Evolutionary conservation across 768 basidiomycete genomes (phyloP).

Genomic region (Suillus spraguei): DNA sequence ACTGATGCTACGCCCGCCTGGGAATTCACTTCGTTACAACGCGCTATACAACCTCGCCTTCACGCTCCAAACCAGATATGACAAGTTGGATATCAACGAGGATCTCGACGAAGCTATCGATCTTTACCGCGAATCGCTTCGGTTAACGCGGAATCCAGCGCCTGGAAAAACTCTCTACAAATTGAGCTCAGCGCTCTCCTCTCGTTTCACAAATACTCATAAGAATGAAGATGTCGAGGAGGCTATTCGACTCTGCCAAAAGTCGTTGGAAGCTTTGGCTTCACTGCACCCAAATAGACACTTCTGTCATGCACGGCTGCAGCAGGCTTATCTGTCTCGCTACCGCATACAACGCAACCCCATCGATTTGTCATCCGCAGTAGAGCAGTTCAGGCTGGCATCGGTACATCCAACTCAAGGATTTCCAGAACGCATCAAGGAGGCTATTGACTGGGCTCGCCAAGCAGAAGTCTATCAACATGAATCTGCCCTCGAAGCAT

Average conservation of each 20-base stretch:
- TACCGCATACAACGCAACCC: fast-evolving
- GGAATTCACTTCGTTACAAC: fast-evolving
- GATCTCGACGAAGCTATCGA: neutral
- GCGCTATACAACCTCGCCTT: neutral
- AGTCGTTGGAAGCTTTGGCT: neutral
- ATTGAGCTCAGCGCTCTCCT: neutral
- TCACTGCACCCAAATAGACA: neutral
- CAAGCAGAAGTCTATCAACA: too few species aligned
- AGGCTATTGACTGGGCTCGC: too few species aligned
- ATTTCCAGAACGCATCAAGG: neutral
- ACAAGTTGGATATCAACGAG: neutral
- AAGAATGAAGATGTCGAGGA: neutral
- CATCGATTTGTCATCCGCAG: neutral
- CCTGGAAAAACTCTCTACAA: too few species aligned
- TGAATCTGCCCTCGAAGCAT: neutral
- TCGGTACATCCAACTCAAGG: neutral
- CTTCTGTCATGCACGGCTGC: fast-evolving
- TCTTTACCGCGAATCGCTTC: neutral
- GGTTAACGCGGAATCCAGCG: fast-evolving
- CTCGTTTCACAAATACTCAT: neutral
- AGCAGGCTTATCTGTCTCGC: neutral
- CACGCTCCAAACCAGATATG: neutral
- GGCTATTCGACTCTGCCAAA: neutral
- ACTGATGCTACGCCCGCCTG: neutral
- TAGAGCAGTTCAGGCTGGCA: neutral